phyloP scores from a whole-genome alignment of 108 stramenopile genomes.

The Nannochloropsis gaditana region DNA sequence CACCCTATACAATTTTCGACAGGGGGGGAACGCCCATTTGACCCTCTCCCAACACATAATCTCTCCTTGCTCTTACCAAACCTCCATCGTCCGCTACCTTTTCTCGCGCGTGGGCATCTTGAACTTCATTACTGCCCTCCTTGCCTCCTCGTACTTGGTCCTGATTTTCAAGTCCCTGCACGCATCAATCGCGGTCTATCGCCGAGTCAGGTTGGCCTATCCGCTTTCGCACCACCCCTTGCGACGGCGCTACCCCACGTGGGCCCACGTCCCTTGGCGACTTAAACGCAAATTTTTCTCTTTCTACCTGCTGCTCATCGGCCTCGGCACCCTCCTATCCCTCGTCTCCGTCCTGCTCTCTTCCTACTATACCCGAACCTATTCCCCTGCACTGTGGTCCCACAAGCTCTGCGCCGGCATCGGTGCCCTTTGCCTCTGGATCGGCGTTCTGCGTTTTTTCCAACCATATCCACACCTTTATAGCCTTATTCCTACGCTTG shows the following conservation, averaged over 20 bases:
- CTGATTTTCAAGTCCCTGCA: neutral
- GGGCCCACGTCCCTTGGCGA: neutral
- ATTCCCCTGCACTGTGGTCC: neutral
- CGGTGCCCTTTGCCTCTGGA: neutral
- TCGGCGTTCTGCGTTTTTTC: neutral
- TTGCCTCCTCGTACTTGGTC: neutral
- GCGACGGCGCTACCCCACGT: neutral
- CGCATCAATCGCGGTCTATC: neutral
- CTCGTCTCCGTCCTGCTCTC: neutral
- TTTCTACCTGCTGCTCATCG: neutral
- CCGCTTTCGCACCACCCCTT: neutral
- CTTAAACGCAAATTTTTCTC: neutral
- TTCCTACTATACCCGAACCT: neutral
- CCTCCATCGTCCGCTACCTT: neutral
- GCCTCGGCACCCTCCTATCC: neutral
- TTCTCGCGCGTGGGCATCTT: neutral
- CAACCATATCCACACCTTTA: neutral
- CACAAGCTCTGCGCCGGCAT: neutral
- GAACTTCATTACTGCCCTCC: neutral
- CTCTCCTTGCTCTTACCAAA: neutral
- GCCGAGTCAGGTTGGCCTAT: neutral
- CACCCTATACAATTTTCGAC: neutral
- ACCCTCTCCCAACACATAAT: neutral
- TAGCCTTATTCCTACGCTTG: neutral
- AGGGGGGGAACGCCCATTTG: neutral